These are phyloP conservation scores for Stemphylium vesicarium DNA, from an alignment of 2,329 filamentous ascomycete species.

Conservation along the genomic window DNA sequence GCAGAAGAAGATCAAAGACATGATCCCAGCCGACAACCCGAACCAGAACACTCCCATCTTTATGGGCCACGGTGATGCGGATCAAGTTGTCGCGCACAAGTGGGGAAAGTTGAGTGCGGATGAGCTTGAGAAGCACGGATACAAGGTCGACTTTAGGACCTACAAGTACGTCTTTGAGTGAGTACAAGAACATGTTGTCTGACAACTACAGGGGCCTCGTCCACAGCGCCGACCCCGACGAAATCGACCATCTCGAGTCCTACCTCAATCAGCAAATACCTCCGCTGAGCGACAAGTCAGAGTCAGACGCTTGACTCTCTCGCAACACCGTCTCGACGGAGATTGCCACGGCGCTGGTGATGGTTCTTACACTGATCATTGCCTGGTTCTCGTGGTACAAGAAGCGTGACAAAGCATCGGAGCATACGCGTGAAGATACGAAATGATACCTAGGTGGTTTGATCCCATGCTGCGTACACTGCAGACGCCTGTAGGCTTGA, in stretches of 20 bases:
- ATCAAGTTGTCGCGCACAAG: conserved; percentile 72
- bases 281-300: conserved; percentile 48
- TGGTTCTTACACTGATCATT: conserved; percentile 32
- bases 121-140: conserved; percentile 71
- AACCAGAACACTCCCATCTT: conserved; percentile 83
- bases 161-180: conserved; percentile 65
- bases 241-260: conserved; percentile 81
- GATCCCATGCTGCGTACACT: background rate
- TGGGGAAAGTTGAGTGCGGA: conserved; percentile 74
- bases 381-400: conserved; percentile 39
- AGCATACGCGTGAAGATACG: background rate
- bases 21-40: conserved; percentile 53
- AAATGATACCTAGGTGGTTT: background rate
- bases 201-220: conserved; percentile 63
- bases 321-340: conserved; percentile 10
- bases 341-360: conserved; percentile 29
- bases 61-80: conserved; percentile 84
- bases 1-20: conserved; percentile 64
- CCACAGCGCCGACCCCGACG: conserved; percentile 77
- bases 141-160: conserved; percentile 75
- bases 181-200: conserved; percentile 1
- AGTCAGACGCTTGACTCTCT: conserved; percentile 43
- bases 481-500: background rate
- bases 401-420: conserved; percentile 7
- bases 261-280: conserved; percentile 64